Evolutionary conservation across 78 protist genomes (phyloP), one percentile per base, ranked within the genome.

Genomic region (Cavenderia fasciculata): DNA sequence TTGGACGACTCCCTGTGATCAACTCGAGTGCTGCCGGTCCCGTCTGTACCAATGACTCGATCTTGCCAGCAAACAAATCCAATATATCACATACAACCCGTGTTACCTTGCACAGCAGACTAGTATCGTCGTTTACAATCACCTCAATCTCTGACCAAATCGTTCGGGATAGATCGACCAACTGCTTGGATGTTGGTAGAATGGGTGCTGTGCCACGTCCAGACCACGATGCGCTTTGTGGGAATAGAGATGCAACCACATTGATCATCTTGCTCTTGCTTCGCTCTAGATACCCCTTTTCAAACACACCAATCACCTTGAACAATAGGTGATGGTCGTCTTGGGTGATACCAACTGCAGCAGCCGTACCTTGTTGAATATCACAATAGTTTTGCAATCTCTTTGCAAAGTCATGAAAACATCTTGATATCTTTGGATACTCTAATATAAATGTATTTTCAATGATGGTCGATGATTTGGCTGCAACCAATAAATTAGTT

Each of bases 371-470:
- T 23, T 86, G 86, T 59, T 87, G 85, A n/a, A 65, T 19, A 69
- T 87, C 93, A 27, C 62, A 46, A 59, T 87, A 70, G 66, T 65
- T 87, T 69, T 61, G 74, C 27, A 87, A 3, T 52, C 62, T 87
- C 57, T 74, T 87, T 49, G 51, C 31, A 51, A 73, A 74, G 14
- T 87, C 93, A 10, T 74, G 59, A n/a, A 74, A 57, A 36, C 33
- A 69, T 87, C 74, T 68, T 14, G 77, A 69, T 33, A 87, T 62
- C 52, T 51, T 74, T 43, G 93, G 93, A 59, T 77, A 87, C 33
- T 87, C 93, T 10, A 34, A 18, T 7, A 74, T 52, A 36, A 87
- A 74, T 34, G 77, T 65, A 62, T 68, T 72, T n/a, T 87, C 93
- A n/a, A 87, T 61, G 11, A 68, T 52, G 34, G 25, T 74, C 31